Evolutionary conservation across 2,329 filamentous ascomycete species (phyloP).

Genomic region (Cytospora piceae): DNA sequence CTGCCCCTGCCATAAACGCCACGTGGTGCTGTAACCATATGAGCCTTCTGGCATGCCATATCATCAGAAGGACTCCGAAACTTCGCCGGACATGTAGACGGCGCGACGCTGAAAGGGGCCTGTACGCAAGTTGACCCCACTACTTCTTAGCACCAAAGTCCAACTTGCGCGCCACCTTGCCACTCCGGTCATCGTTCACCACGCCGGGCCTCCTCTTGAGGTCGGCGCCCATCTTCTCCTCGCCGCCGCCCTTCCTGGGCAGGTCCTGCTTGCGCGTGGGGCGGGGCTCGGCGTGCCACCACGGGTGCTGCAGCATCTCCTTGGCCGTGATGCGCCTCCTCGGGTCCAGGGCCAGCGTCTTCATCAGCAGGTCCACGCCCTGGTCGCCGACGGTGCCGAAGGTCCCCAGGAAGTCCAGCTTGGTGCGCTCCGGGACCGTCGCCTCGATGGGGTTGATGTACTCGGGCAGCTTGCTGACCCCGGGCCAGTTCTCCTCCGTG

Average conservation of each 20-base stretch:
- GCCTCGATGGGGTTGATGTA: slow-evolving; percentile 72
- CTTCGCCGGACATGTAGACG: neutral
- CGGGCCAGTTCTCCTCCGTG: slow-evolving; percentile 93
- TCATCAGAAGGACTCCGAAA: neutral
- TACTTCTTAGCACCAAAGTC: slow-evolving; percentile 66
- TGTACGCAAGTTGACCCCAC: neutral
- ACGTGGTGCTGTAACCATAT: neutral
- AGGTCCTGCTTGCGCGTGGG: slow-evolving; percentile 83
- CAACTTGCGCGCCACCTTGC: slow-evolving; percentile 81
- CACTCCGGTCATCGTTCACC: slow-evolving; percentile 58
- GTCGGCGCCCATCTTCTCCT: slow-evolving; percentile 79
- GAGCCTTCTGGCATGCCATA: neutral
- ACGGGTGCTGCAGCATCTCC: slow-evolving; percentile 78
- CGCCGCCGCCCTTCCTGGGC: slow-evolving; percentile 71
- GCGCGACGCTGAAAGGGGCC: neutral
- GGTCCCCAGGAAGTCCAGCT: slow-evolving; percentile 72
- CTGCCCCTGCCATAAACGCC: neutral
- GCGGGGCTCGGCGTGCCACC: slow-evolving; percentile 83
- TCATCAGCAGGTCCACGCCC: slow-evolving; percentile 86
- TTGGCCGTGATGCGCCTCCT: slow-evolving; percentile 77
- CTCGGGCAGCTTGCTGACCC: slow-evolving; percentile 77
- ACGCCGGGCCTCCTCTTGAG: slow-evolving; percentile 76
- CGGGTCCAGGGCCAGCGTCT: slow-evolving; percentile 85
- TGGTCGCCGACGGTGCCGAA: slow-evolving; percentile 81
- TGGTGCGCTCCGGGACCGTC: slow-evolving; percentile 62